phyloP scores from a whole-genome alignment of 306 rosid genomes.

The Prunus fruticosa region DNA sequence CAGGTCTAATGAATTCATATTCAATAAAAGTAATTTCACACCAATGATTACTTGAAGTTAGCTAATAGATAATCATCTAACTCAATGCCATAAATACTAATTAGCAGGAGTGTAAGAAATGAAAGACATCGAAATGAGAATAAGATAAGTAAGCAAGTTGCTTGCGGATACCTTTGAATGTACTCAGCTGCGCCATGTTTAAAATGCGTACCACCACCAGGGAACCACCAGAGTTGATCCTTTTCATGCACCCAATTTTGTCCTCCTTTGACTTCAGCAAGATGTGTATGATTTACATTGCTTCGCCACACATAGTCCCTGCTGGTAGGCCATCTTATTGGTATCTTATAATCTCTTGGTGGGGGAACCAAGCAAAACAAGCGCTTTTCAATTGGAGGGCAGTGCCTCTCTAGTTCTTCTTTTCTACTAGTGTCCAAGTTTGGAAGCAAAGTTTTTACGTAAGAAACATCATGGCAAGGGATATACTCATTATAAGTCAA shows the following conservation, averaged over 20 bases:
- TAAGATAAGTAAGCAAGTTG: constrained; percentile 6
- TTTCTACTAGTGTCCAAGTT: constrained; percentile 64
- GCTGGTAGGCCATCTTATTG: constrained; percentile 85
- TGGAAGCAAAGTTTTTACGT: constrained; percentile 47
- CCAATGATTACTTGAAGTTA: not conserved
- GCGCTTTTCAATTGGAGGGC: constrained; percentile 75
- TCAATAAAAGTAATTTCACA: not conserved
- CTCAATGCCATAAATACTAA: not conserved
- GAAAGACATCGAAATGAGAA: not conserved
- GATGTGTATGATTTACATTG: constrained; percentile 85
- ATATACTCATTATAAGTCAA: constrained; percentile 71
- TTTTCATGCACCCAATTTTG: constrained; percentile 95
- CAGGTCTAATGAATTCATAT: not conserved
- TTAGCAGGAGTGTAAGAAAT: not conserved
- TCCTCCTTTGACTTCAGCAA: constrained; percentile 94
- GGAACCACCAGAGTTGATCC: constrained; percentile 92
- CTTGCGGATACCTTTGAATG: constrained; percentile 59
- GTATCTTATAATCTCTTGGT: constrained; percentile 76
- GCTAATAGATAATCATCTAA: not conserved
- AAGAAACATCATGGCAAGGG: constrained; percentile 75
- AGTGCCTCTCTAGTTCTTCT: constrained; percentile 88
- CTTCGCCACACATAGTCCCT: constrained; percentile 95
- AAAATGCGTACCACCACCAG: constrained; percentile 99
- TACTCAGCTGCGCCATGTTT: constrained; percentile 91
- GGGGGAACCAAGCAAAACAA: constrained; percentile 90